phyloP scores from a whole-genome alignment of 352 stramenopile genomes.

The Nothophytophthora sp. region DNA sequence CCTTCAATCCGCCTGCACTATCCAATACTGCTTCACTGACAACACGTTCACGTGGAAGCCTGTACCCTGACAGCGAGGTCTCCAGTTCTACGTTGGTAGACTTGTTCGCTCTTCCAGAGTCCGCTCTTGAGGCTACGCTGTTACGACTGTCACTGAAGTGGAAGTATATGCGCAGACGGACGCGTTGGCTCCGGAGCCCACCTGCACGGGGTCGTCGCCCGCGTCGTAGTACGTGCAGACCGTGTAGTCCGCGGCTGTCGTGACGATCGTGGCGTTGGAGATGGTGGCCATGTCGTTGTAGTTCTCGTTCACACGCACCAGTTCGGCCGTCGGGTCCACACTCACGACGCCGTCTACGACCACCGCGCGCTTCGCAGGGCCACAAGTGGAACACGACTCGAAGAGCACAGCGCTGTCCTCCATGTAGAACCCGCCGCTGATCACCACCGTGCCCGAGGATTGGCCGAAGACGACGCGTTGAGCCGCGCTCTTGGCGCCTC shows the following conservation, averaged over 20 bases:
- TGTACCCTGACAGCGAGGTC: too few relatives aligned
- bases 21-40: too few relatives aligned
- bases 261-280: slow-evolving; percentile 41
- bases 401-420: slow-evolving; percentile 47
- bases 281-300: slow-evolving; percentile 67
- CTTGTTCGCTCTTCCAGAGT: too few relatives aligned
- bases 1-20: too few relatives aligned
- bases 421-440: slow-evolving; percentile 58
- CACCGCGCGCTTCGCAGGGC: slow-evolving; percentile 55
- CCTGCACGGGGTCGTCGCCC: slow-evolving; percentile 24
- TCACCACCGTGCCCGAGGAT: slow-evolving; percentile 44
- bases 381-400: slow-evolving; percentile 66
- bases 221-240: slow-evolving; percentile 35
- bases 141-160: slow-evolving; percentile 24
- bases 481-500: slow-evolving; percentile 45
- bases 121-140: too few relatives aligned
- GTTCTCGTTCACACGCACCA: slow-evolving; percentile 72
- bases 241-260: slow-evolving; percentile 17
- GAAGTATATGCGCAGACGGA: slow-evolving; percentile 31
- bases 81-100: too few relatives aligned
- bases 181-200: slow-evolving; percentile 24
- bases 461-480: slow-evolving; percentile 49
- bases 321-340: slow-evolving; percentile 49
- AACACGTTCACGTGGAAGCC: too few relatives aligned
- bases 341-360: slow-evolving; percentile 49